Evolutionary conservation across 2,329 filamentous ascomycete species (phyloP), one percentile per base, ranked within the genome.

Genomic region (Rhynchosporium secalis): DNA sequence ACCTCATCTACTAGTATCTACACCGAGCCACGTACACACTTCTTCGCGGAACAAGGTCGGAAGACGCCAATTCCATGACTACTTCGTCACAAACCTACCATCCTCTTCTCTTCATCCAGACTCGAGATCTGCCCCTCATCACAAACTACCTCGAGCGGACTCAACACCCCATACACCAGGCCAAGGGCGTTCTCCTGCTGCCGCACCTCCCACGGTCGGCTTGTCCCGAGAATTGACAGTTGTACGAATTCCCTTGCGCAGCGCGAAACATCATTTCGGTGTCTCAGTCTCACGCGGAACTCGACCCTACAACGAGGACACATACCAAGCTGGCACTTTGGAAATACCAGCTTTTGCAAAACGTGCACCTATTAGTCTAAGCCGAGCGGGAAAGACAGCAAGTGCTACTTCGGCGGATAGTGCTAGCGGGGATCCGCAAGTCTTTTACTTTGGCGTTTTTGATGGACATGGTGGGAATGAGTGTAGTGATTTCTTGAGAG

Each of bases 371-470:
- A 82, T 91, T 65, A 87, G 83, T 70, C 70, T 83, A 48, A 74
- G 67, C 59, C 55, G 72, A 15, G 63, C 56, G 20, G 62, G 65
- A 9, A 60, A 61, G 28, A 66, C 65, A 36, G 43, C 43, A 3
- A 86, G 86, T 76, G 86, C 83, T 56, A 91, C 84, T 29, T 85
- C 81, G 9, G 91, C 91, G 5, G 90, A 91, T 62, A 90, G 88
- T 67, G 86, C 90, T 1, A 90, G 86, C 66, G 94, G 94, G 2
- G 94, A 98, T 73, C 94, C 94, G 1, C 94, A 98, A 74, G 88
- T 98, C 40, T 99, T 99, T 76, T 99, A 98, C 76, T 99, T 97
- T 81, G 93, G 86, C 1, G 87, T 98, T 1, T 99, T 98, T 72
- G 95, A 99, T 76, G 95, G 95, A 2, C 95, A 99, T 77, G 95